A percentile compares a stretch with the other conserved stretches of the same genome.
phyloP scores from a whole-genome alignment of 108 stramenopile species.

The Nannochloropsis oceanica region DNA sequence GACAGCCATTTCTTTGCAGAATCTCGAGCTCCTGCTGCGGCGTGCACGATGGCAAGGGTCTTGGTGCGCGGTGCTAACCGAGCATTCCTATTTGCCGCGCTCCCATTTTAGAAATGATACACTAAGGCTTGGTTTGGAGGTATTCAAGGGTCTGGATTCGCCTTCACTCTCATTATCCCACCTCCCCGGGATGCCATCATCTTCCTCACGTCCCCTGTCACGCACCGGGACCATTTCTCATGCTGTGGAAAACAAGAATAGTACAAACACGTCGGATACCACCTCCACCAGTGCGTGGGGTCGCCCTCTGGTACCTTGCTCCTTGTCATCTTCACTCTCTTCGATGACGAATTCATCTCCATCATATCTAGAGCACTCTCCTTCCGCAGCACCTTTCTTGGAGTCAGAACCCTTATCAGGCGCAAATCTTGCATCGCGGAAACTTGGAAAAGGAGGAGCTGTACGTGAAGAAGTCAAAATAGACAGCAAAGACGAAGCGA shows the following conservation, averaged over 20 bases:
- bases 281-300: too few relatives aligned
- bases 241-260: too few relatives aligned
- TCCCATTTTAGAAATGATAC: too few relatives aligned
- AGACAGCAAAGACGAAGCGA: neutral
- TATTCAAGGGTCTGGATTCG: too few relatives aligned
- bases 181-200: too few relatives aligned
- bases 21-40: neutral
- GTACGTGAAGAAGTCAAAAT: neutral
- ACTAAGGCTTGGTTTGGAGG: too few relatives aligned
- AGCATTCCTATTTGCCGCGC: neutral
- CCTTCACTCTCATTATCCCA: too few relatives aligned
- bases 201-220: too few relatives aligned
- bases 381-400: neutral
- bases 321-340: neutral
- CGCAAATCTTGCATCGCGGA: neutral
- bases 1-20: too few relatives aligned
- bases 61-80: neutral
- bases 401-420: neutral
- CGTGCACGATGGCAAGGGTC: neutral
- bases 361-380: neutral
- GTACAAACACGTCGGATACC: too few relatives aligned
- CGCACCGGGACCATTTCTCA: too few relatives aligned
- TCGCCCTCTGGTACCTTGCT: neutral
- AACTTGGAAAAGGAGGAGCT: neutral
- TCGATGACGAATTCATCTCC: neutral